Evolutionary conservation across 2,329 filamentous ascomycete species (phyloP).

Genomic region (Cadophora malorum): DNA sequence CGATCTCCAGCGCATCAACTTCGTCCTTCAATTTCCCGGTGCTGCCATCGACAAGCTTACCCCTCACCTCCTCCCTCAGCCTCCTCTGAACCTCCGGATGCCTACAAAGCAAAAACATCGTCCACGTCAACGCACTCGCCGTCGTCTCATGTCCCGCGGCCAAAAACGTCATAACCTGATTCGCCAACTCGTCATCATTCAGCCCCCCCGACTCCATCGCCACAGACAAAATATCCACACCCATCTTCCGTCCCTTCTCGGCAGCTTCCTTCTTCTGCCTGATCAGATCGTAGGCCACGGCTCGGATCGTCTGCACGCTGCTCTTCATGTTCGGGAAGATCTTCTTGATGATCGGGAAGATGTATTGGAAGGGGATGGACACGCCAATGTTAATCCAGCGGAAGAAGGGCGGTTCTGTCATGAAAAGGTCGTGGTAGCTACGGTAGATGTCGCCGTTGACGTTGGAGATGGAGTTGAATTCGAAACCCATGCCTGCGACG

Average conservation of each 20-base stretch:
- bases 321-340: background rate
- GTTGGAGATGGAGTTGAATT: constrained; percentile 70
- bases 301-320: constrained; percentile 66
- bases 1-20: constrained; percentile 62
- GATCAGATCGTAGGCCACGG: constrained; percentile 72
- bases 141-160: constrained; percentile 84
- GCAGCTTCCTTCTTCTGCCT: constrained; percentile 68
- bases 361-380: constrained; percentile 55
- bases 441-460: constrained; percentile 62
- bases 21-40: constrained; percentile 45
- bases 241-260: constrained; percentile 54
- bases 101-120: constrained; percentile 69
- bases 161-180: constrained; percentile 90
- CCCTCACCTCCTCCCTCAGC: constrained; percentile 72
- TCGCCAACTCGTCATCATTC: constrained; percentile 76
- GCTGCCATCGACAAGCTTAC: constrained; percentile 50
- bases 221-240: constrained; percentile 79
- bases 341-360: background rate
- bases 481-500: constrained; percentile 70
- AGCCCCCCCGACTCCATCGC: constrained; percentile 79
- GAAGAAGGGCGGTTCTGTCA: constrained; percentile 44
- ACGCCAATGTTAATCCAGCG: constrained; percentile 48
- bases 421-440: constrained; percentile 61
- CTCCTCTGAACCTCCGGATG: constrained; percentile 68
- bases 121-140: constrained; percentile 75